These are phyloP conservation scores for Pleurotus djamor DNA, from an alignment of 768 basidiomycete species.

Conservation along the genomic window DNA sequence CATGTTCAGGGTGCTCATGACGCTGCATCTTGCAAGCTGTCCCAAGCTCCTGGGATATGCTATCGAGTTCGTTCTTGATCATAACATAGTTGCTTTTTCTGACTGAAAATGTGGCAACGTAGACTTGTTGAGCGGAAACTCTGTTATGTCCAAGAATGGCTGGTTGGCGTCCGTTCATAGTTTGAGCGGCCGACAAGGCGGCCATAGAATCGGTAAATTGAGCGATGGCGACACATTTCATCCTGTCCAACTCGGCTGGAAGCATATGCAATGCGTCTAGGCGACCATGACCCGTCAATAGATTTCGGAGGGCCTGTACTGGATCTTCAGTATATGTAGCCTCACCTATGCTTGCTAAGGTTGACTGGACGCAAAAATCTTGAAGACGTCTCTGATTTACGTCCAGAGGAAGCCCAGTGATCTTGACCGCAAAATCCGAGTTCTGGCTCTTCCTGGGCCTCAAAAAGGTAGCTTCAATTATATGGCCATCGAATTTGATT, in stretches of 20 bases:
- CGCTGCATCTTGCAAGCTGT: constrained; percentile 32
- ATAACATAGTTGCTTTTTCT: constrained; percentile 27
- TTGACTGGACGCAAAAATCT: constrained; percentile 24
- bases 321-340: constrained; percentile 31
- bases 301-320: constrained; percentile 26
- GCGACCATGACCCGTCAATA: constrained; percentile 31
- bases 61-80: constrained; percentile 32
- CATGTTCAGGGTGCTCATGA: constrained; percentile 23
- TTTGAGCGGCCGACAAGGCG: constrained; percentile 28
- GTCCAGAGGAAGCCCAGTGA: constrained; percentile 40
- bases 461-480: constrained; percentile 37
- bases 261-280: constrained; percentile 37
- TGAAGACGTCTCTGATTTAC: constrained; percentile 27
- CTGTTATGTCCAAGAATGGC: constrained; percentile 32
- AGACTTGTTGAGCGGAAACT: constrained; percentile 34
- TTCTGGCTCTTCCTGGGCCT: constrained; percentile 28
- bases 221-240: constrained; percentile 39
- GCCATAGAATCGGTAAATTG: constrained; percentile 30
- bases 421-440: constrained; percentile 36
- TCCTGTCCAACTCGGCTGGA: constrained; percentile 23
- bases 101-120: constrained; percentile 37
- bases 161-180: constrained; percentile 24
- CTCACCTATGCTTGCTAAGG: constrained; percentile 24
- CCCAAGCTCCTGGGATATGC: constrained; percentile 17
- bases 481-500: constrained; percentile 31